Evolutionary conservation across 2,329 filamentous ascomycete genomes (phyloP).

Genomic region (Neofusicoccum sp.): DNA sequence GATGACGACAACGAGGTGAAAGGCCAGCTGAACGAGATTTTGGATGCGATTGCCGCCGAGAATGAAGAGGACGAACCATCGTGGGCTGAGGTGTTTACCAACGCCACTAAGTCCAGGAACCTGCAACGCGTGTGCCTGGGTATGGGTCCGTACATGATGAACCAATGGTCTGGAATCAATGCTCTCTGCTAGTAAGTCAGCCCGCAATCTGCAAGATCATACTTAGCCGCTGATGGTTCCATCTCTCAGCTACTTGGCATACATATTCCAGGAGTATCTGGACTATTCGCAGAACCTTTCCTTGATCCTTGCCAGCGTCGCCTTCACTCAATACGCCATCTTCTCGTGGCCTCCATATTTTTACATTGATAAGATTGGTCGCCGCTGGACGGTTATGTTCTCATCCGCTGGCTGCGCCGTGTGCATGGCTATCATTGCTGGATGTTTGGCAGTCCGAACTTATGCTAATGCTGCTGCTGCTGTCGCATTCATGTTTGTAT

Average conservation of each 20-base stretch:
- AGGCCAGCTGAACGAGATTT: conserved; percentile 60
- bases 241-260: conserved; percentile 28
- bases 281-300: conserved; percentile 28
- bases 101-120: conserved; percentile 35
- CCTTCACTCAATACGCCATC: conserved; percentile 32
- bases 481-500: conserved; percentile 33
- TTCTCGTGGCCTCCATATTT: conserved; percentile 33
- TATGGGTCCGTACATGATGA: conserved; percentile 38
- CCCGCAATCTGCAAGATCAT: fast-evolving
- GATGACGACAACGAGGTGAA: conserved; percentile 55
- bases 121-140: conserved; percentile 37
- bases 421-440: conserved; percentile 36
- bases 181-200: neutral
- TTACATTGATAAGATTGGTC: conserved; percentile 32
- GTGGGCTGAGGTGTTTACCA: conserved; percentile 38
- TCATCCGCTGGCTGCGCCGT: conserved; percentile 33
- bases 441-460: conserved; percentile 28
- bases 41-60: conserved; percentile 46
- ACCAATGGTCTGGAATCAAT: conserved; percentile 28
- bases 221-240: neutral
- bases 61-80: conserved; percentile 29
- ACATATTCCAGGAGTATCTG: conserved; percentile 30
- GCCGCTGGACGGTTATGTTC: conserved; percentile 29
- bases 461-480: conserved; percentile 30
- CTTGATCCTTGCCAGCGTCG: conserved; percentile 30